Evolutionary conservation across 495 filamentous ascomycete species (phyloP).

Genomic region (Glarea lozoyensis): DNA sequence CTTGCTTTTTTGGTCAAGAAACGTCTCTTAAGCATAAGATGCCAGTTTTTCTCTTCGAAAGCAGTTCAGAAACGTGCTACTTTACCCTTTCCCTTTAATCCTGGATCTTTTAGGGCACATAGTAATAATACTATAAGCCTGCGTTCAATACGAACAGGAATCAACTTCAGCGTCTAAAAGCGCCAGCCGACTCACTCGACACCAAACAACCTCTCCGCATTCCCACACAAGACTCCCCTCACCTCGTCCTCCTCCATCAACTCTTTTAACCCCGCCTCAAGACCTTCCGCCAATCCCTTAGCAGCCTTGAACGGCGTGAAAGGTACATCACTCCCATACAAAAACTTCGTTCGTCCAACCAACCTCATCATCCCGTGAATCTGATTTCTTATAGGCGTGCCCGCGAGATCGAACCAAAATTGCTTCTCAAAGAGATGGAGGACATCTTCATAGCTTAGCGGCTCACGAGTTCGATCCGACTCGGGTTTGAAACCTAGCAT

Average conservation of each 20-base stretch:
- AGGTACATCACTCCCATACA: constrained; percentile 3
- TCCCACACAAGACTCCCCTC: constrained; percentile 10
- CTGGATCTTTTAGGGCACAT: no score
- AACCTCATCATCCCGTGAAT: constrained; percentile 6
- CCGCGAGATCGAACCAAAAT: constrained; percentile 6
- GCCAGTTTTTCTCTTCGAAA: no score
- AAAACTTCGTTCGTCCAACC: background rate
- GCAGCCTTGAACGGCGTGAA: background rate
- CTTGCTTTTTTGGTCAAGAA: no score
- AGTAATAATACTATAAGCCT: no score
- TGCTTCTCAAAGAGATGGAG: background rate
- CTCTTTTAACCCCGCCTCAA: constrained; percentile 2
- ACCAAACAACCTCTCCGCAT: constrained; percentile 8
- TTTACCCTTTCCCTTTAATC: no score
- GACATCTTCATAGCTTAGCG: no score
- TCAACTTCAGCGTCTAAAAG: no score
- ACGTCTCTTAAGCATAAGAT: no score
- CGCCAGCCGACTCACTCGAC: no score
- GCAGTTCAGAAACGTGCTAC: no score
- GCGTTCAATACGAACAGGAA: no score
- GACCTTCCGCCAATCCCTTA: constrained; percentile 1
- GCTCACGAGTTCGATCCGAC: background rate
- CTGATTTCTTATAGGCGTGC: background rate
- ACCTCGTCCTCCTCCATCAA: constrained; percentile 8
- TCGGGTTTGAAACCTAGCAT: background rate